phyloP scores from a whole-genome alignment of 2,329 filamentous ascomycete genomes.

The Daldinia eschscholtzii region DNA sequence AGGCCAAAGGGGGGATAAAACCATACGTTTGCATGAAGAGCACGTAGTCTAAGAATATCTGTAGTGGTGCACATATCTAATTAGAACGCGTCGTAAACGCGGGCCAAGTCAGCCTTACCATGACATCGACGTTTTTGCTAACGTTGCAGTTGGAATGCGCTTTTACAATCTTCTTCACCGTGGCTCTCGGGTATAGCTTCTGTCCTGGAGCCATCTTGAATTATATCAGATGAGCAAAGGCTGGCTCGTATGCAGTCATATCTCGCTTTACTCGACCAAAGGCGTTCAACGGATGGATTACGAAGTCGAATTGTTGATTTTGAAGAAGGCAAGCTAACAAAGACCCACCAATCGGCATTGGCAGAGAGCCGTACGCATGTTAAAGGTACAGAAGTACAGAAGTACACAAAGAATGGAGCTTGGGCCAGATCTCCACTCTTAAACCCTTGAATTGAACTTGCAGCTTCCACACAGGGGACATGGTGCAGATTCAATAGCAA shows the following conservation, averaged over 20 bases:
- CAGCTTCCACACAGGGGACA: background rate
- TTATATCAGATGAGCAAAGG: background rate
- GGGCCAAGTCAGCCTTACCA: conserved; percentile 67
- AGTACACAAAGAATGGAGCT: conserved; percentile 23
- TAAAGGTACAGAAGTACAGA: conserved; percentile 3
- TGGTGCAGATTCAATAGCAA: background rate
- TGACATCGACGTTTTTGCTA: conserved; percentile 87
- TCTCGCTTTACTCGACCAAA: conserved; percentile 1
- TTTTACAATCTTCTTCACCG: conserved; percentile 90
- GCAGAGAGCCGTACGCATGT: background rate
- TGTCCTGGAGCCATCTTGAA: conserved; percentile 70
- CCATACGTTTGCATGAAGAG: conserved; percentile 80
- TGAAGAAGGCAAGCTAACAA: conserved; percentile 23
- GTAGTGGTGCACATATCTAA: conserved; percentile 18
- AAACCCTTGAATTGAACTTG: background rate
- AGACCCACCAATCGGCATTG: conserved; percentile 29
- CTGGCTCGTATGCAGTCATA: background rate
- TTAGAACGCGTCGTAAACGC: conserved; percentile 49
- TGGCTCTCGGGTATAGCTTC: conserved; percentile 85
- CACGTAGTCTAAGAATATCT: conserved; percentile 89
- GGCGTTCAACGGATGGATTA: background rate
- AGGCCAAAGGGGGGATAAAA: background rate
- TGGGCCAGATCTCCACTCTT: conserved; percentile 26
- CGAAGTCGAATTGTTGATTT: conserved; percentile 21
- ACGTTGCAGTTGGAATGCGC: conserved; percentile 84